Evolutionary conservation across 73 alveolate species (phyloP).

Genomic region (Tetrahymena elliotti): DNA sequence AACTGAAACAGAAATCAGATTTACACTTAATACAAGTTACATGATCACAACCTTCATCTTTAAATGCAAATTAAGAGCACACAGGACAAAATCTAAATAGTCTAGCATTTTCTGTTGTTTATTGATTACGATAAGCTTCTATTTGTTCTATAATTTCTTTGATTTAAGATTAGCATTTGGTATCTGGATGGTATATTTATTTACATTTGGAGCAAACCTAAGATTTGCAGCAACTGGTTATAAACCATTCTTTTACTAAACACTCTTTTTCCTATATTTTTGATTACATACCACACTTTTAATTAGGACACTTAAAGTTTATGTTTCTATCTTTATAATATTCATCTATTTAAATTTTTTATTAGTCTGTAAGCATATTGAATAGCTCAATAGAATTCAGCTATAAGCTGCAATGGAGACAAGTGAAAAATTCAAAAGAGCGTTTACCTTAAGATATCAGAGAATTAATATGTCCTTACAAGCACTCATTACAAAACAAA

Average conservation of each 20-base stretch:
- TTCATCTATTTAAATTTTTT: background rate
- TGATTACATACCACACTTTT: background rate
- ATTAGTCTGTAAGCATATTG: background rate
- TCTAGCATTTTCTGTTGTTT: background rate
- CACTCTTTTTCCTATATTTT: background rate
- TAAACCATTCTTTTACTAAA: background rate
- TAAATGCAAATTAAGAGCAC: constrained; percentile 8
- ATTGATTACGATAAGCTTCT: background rate
- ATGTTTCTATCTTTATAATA: background rate
- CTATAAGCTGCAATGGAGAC: background rate
- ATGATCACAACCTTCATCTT: constrained; percentile 41
- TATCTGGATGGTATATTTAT: background rate
- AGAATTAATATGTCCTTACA: background rate
- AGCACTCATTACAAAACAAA: background rate
- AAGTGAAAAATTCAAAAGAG: background rate
- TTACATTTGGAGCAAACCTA: background rate
- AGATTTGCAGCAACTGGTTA: background rate
- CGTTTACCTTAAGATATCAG: background rate
- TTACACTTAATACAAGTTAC: constrained; percentile 21
- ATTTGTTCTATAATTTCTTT: background rate
- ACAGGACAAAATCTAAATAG: constrained; percentile 12
- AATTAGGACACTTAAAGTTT: background rate
- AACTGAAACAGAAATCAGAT: constrained; percentile 27
- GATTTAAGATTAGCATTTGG: background rate
- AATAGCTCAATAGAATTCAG: background rate